These are phyloP conservation scores for Lepidopterella palustris DNA, from an alignment of 495 filamentous ascomycete species.

Conservation along the genomic window DNA sequence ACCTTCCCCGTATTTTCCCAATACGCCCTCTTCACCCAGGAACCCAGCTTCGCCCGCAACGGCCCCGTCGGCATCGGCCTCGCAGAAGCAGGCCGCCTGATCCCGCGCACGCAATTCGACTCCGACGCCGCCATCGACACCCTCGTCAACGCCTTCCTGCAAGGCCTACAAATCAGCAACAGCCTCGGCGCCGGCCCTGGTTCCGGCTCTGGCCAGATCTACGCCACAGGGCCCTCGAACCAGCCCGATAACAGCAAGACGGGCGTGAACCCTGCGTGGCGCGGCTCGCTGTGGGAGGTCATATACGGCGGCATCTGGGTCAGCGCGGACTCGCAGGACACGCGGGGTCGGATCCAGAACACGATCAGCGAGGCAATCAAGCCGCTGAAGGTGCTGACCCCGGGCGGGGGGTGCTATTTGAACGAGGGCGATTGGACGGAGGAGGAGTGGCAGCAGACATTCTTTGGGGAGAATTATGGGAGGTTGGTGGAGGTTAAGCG, in stretches of 20 bases:
- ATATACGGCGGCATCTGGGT: constrained; percentile 21
- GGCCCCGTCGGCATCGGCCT: constrained; percentile 22
- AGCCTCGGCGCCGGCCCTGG: constrained; percentile 2
- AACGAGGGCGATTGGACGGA: constrained; percentile 28
- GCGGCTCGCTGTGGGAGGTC: constrained; percentile 20
- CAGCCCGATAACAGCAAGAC: constrained; percentile 22
- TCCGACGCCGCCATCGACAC: not conserved
- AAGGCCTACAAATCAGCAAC: constrained; percentile 17
- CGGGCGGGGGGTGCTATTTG: constrained; percentile 23
- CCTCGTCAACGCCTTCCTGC: constrained; percentile 19
- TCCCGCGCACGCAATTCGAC: constrained; percentile 17
- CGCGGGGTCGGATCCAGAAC: constrained; percentile 11
- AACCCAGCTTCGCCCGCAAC: constrained; percentile 18
- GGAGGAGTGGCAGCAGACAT: constrained; percentile 26
- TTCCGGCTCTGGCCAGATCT: constrained; percentile 17
- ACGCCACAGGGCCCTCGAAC: constrained; percentile 23
- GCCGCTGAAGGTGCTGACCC: constrained; percentile 21
- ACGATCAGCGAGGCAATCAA: constrained; percentile 14
- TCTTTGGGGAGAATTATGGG: constrained; percentile 24
- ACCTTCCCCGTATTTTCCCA: constrained; percentile 18
- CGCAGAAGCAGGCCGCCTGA: constrained; percentile 17
- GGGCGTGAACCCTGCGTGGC: constrained; percentile 19
- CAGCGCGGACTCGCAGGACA: not conserved
- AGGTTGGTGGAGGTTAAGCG: constrained; percentile 22
- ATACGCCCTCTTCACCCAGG: constrained; percentile 14